Percentiles rank a stretch among this genome's conserved stretches.
phyloP scores from a whole-genome alignment of 2,329 filamentous ascomycete genomes.

The Botryotinia narcissicola region DNA sequence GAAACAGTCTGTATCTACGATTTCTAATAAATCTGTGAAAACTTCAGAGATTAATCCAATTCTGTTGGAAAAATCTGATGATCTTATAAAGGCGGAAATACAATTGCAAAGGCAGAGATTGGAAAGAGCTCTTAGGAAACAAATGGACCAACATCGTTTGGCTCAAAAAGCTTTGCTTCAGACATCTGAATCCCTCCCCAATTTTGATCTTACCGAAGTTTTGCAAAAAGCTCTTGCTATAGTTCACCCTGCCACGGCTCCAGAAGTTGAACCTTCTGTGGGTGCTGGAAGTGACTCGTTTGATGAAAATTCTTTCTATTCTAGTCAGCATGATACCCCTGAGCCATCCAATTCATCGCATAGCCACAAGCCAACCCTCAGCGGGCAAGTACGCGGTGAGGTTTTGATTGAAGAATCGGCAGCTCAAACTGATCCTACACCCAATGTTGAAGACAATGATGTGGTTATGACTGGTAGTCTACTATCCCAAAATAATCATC shows the following conservation, averaged over 20 bases:
- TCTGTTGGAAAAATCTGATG: slow-evolving; percentile 80
- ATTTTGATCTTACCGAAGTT: slow-evolving; percentile 71
- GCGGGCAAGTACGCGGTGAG: slow-evolving; percentile 30
- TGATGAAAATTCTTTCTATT: slow-evolving; percentile 95
- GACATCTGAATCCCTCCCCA: slow-evolving; percentile 53
- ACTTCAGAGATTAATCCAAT: slow-evolving; percentile 73
- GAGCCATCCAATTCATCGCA: slow-evolving; percentile 47
- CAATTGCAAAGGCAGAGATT: slow-evolving; percentile 77
- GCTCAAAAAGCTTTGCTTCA: slow-evolving; percentile 45
- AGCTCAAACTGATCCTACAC: slow-evolving; percentile 26
- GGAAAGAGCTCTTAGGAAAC: slow-evolving; percentile 73
- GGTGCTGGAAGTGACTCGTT: slow-evolving; percentile 73
- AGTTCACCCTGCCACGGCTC: slow-evolving; percentile 61
- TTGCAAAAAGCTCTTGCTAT: slow-evolving; percentile 67
- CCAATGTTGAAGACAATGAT: slow-evolving; percentile 29
- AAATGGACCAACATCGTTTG: slow-evolving; percentile 62
- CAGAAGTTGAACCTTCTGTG: slow-evolving; percentile 55
- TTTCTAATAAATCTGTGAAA: slow-evolving; percentile 44
- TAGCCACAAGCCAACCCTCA: slow-evolving; percentile 31
- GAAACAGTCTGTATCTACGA: slow-evolving; percentile 18
- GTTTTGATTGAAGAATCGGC: slow-evolving; percentile 29
- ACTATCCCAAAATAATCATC: slow-evolving; percentile 36
- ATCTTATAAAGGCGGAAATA: slow-evolving; percentile 77
- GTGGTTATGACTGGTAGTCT: slow-evolving; percentile 34
- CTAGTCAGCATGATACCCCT: slow-evolving; percentile 83